phyloP scores from a whole-genome alignment of 2,329 filamentous ascomycete genomes.

The Scedosporium apiospermum region DNA sequence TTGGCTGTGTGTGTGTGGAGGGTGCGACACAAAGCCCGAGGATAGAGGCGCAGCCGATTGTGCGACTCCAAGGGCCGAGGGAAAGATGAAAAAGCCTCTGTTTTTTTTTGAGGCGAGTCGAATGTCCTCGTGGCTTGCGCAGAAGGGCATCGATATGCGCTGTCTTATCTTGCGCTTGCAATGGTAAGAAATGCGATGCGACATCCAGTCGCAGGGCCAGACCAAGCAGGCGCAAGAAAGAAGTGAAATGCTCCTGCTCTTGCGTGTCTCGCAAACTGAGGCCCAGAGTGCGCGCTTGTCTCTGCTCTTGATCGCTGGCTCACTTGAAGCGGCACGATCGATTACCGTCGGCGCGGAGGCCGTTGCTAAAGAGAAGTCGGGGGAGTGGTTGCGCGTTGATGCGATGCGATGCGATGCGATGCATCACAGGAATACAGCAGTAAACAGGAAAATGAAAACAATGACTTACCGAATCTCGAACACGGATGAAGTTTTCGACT shows the following conservation, averaged over 20 bases:
- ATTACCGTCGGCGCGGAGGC: not conserved
- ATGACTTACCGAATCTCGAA: conserved; percentile 68
- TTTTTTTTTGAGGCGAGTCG: not conserved
- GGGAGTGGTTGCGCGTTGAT: not conserved
- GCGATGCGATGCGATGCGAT: not conserved
- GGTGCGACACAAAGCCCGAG: not conserved
- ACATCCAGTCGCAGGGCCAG: not conserved
- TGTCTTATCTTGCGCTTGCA: not conserved
- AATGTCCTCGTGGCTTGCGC: not conserved
- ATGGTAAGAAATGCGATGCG: not conserved
- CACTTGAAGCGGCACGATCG: not conserved
- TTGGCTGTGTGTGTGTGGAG: not conserved
- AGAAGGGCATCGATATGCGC: not conserved
- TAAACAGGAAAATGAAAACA: conserved; percentile 6
- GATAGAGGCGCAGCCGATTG: not conserved
- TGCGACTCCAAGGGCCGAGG: not conserved
- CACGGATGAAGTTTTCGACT: conserved; percentile 67
- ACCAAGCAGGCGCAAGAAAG: not conserved
- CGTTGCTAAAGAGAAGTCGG: not conserved
- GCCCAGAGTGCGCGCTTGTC: not conserved
- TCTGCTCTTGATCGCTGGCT: not conserved
- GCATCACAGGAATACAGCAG: not conserved
- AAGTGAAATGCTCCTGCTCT: not conserved
- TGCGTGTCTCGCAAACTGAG: too few species aligned
- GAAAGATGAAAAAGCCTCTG: not conserved